These are phyloP conservation scores for Aureobasidium leucospermi DNA, from an alignment of 2,329 filamentous ascomycete species.

Conservation along the genomic window DNA sequence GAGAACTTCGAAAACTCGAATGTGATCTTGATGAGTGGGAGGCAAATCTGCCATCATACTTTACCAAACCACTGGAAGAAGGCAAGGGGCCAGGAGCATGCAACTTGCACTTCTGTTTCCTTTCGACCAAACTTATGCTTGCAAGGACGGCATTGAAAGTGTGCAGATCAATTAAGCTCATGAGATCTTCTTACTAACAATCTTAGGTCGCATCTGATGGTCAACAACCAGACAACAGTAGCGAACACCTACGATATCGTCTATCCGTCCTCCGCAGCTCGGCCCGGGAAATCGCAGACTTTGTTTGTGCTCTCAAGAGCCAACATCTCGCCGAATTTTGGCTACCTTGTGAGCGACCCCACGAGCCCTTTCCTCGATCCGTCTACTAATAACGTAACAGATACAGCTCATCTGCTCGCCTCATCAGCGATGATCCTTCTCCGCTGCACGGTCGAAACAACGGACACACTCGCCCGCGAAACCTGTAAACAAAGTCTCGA, in stretches of 20 bases:
- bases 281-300: conserved; percentile 10
- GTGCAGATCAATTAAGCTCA: neutral
- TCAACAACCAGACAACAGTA: neutral
- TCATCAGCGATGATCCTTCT: conserved; percentile 8
- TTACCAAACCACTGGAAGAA: neutral
- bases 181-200: neutral
- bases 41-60: neutral
- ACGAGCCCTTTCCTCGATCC: too few species aligned
- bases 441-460: conserved; percentile 8
- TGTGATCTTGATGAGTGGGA: conserved; percentile 11
- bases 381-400: neutral
- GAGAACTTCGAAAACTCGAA: neutral
- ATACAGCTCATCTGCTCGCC: conserved; percentile 5
- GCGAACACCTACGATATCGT: neutral
- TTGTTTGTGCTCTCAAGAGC: conserved; percentile 2
- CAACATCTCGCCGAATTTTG: conserved; percentile 9
- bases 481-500: conserved; percentile 1
- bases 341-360: too few species aligned
- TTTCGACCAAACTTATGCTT: conserved; percentile 33
- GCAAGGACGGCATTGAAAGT: neutral
- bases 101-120: conserved; percentile 35
- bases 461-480: neutral
- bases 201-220: neutral
- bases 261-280: neutral
- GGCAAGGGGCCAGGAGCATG: conserved; percentile 23